Evolutionary conservation across 345 rosid species (phyloP).

Genomic region (Pistacia vera): DNA sequence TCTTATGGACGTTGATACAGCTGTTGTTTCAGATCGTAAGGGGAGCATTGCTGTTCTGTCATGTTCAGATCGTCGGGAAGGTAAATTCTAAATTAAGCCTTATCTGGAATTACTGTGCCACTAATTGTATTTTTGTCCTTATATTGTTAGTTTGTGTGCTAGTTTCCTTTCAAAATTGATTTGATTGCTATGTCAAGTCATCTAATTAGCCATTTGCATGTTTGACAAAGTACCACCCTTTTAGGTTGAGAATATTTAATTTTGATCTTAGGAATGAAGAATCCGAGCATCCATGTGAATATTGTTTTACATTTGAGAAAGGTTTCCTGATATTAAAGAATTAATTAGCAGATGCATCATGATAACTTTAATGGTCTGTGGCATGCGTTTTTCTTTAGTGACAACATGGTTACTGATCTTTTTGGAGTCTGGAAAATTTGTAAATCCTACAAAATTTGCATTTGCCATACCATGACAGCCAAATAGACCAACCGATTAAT

Average conservation of each 20-base stretch:
- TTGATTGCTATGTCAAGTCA: neutral
- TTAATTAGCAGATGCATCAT: neutral
- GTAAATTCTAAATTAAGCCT: conserved; percentile 33
- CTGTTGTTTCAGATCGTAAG: conserved; percentile 94
- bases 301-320: neutral
- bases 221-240: neutral
- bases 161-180: neutral
- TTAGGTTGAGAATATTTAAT: neutral
- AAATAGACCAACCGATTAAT: neutral
- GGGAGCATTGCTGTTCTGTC: conserved; percentile 92
- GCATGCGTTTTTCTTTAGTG: neutral
- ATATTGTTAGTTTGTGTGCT: neutral
- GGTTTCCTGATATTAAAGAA: neutral
- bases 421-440: neutral
- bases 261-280: neutral
- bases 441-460: neutral
- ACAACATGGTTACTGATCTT: neutral
- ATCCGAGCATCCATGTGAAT: neutral
- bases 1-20: conserved; percentile 79
- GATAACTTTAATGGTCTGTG: neutral
- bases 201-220: neutral
- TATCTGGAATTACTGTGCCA: conserved; percentile 3
- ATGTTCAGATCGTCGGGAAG: conserved; percentile 67
- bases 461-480: neutral
- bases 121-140: neutral